Base-by-base conservation (phyloP, 208 protist genomes). In the Trypanosoma caninum region DNA sequence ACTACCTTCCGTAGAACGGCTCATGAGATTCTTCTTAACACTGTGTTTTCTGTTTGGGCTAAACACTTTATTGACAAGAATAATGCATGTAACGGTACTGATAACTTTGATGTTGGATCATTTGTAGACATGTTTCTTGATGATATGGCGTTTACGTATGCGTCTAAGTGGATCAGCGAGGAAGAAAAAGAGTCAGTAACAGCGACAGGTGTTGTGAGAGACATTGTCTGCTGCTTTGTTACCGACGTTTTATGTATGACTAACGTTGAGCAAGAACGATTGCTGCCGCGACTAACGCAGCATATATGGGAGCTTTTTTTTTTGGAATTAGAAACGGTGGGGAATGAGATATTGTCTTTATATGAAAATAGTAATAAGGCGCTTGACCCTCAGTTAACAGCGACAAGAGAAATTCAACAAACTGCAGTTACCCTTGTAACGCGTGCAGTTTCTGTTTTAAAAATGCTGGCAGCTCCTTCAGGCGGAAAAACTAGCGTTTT, bases 101-200 rank as follows among this genome's bases (percentile, higher is more conserved):
- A 5, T 20, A 40, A 23, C 2, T 16, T 23, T 42, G n/a, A 1
- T n/a, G 30, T 55, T 0, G 40, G 28, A 18, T 37, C 46, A 18
- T n/a, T 70, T 57, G 2, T 70, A 34, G 65, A 70, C 40, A 28
- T 2, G n/a, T 60, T 70, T 64, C 56, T 70, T 14, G 35, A 40
- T 22, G 48, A 30, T 22, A 40, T 70, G 6, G 40, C 48, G 31
- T 62, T 59, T 35, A 58, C 48, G 25, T 31, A 64, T 45, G 37
- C 56, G 23, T 33, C 46, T 0, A 30, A 30, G 0, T 70, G 65
- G 65, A 38, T 30, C n/a, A 28, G 13, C 11, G 35, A 45, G 4
- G 38, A 50, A 8, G 41, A 2, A n/a, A 28, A 50, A 14, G 25
- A 48, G 14, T 2, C 20, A 35, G 41, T 18, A 33, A 9, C 25